A percentile compares a stretch with the other conserved stretches of the same genome.
Conservation (phyloP, 768 basidiomycete genomes). For the Leccinum aurantiacum region DNA sequence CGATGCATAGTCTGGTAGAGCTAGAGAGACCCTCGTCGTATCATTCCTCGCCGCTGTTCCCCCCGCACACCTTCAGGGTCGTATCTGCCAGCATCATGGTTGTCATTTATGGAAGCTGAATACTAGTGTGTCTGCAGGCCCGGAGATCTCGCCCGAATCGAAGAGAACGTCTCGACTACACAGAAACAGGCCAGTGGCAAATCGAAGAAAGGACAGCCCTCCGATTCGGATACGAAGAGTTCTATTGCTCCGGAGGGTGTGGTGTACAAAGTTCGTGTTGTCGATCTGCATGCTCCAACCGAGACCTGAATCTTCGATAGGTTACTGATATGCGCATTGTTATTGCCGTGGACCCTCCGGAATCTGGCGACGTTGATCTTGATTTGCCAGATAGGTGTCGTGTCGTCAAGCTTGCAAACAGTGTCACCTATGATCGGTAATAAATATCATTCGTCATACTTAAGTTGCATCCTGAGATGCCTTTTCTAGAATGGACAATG, state of each 20-base stretch:
- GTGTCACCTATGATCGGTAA: conserved; percentile 85
- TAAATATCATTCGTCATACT: not conserved
- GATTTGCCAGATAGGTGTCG: conserved; percentile 85
- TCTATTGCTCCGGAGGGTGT: conserved; percentile 65
- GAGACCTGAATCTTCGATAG: conserved; percentile 35
- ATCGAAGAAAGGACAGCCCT: conserved; percentile 40
- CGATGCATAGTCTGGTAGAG: conserved; percentile 72
- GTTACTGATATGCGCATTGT: conserved; percentile 81
- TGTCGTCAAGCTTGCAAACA: conserved; percentile 87
- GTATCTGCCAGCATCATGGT: conserved; percentile 10
- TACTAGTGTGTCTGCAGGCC: conserved; percentile 45
- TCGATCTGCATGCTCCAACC: not conserved
- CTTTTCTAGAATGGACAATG: conserved; percentile 78
- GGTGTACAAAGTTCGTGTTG: conserved; percentile 67
- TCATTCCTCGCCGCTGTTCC: conserved; percentile 67
- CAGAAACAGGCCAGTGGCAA: conserved; percentile 45
- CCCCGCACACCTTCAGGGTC: conserved; percentile 84
- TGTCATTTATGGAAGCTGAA: conserved; percentile 9
- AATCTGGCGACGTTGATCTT: conserved; percentile 59
- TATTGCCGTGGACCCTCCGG: conserved; percentile 70
- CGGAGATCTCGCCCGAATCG: conserved; percentile 87
- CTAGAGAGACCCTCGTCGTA: conserved; percentile 82
- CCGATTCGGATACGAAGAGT: conserved; percentile 40
- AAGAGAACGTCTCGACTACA: conserved; percentile 57
- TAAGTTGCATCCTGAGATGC: not conserved